A percentile compares a stretch with the other conserved stretches of the same genome.
phyloP scores from a whole-genome alignment of 2,329 filamentous ascomycete genomes.

The Colletotrichum paranaense region DNA sequence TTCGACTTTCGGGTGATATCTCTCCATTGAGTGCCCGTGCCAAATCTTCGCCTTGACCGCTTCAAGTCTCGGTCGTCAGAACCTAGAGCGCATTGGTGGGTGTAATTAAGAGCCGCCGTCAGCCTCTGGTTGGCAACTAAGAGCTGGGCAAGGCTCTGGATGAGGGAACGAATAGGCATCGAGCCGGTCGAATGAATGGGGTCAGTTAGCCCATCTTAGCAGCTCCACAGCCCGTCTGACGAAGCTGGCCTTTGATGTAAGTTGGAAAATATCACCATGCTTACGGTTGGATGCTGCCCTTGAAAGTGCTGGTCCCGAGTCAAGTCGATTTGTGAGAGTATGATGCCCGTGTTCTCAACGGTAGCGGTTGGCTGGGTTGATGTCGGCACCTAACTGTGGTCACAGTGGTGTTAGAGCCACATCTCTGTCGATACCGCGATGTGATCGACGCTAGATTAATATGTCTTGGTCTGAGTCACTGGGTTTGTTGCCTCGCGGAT shows the following conservation, averaged over 20 bases:
- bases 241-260: background rate
- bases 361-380: background rate
- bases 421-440: background rate
- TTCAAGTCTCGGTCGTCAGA: constrained; percentile 27
- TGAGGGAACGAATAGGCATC: constrained; percentile 28
- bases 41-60: constrained; percentile 34
- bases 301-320: background rate
- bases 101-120: constrained; percentile 11
- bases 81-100: constrained; percentile 23
- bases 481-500: background rate
- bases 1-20: constrained; percentile 4
- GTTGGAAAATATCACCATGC: background rate
- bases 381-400: background rate
- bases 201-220: constrained; percentile 15
- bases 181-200: constrained; percentile 5
- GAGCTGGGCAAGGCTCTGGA: constrained; percentile 14
- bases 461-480: background rate
- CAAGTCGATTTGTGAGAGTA: background rate
- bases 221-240: constrained; percentile 12
- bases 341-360: background rate
- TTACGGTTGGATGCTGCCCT: background rate
- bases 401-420: background rate
- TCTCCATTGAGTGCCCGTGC: constrained; percentile 12
- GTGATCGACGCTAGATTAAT: background rate
- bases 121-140: constrained; percentile 3